phyloP scores from a whole-genome alignment of 257 asterid genomes.

The Plantago major region DNA sequence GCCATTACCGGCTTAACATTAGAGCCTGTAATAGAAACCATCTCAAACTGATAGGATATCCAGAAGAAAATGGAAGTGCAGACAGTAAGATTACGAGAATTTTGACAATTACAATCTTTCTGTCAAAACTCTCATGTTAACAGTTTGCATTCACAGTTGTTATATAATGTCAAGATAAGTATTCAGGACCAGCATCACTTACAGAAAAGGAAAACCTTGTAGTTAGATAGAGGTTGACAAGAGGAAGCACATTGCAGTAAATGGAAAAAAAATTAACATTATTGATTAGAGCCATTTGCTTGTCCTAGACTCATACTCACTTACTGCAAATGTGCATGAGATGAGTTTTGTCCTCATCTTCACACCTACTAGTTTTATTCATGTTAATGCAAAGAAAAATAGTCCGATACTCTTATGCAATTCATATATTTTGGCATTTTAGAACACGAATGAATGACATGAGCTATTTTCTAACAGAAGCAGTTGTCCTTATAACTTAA shows the following conservation, averaged over 20 bases:
- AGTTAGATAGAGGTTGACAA: constrained; percentile 10
- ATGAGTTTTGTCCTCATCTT: background rate
- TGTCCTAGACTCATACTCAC: constrained; percentile 17
- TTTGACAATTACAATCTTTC: background rate
- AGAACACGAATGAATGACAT: no score
- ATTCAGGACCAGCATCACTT: background rate
- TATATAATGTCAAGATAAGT: background rate
- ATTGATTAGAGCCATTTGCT: constrained; percentile 15
- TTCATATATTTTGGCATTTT: background rate
- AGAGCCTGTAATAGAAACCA: background rate
- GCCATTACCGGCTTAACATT: constrained; percentile 17
- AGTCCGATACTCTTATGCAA: no score
- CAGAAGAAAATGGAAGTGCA: background rate
- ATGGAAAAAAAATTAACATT: constrained; percentile 8
- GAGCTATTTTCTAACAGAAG: no score
- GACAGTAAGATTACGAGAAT: background rate
- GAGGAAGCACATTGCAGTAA: constrained; percentile 5
- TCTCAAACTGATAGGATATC: background rate
- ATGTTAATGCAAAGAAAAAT: background rate
- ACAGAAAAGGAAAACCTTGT: background rate
- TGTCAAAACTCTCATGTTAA: constrained; percentile 2
- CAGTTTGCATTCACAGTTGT: background rate
- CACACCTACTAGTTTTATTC: background rate
- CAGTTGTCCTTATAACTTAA: no score
- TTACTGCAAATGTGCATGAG: constrained; percentile 18